Conservation (phyloP, 257 asterid genomes). For the Linaria vulgaris region DNA sequence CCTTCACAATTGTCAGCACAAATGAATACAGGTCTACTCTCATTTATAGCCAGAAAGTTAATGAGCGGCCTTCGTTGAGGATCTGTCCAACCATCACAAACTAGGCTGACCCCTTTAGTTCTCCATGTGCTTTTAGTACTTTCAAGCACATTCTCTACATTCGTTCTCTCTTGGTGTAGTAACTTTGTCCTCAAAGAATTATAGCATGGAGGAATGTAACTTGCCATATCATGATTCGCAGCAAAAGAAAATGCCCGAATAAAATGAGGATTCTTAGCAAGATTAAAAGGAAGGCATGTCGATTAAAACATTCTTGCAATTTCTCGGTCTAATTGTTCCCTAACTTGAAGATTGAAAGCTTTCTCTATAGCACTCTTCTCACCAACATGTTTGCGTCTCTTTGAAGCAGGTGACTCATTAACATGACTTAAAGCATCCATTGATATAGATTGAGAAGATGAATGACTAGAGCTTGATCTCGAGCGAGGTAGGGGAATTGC, state of each 20-base stretch:
- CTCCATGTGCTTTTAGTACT: too few species aligned
- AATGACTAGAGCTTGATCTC: not conserved
- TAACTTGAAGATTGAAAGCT: not conserved
- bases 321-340: conserved; percentile 19
- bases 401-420: not conserved
- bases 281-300: conserved; percentile 19
- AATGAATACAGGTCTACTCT: too few species aligned
- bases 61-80: too few species aligned
- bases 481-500: not conserved
- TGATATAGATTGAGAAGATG: not conserved
- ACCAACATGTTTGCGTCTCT: not conserved
- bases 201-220: conserved; percentile 20
- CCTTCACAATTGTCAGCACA: not conserved
- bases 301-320: conserved; percentile 24
- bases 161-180: not conserved
- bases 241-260: not conserved
- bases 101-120: too few species aligned
- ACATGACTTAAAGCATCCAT: not conserved
- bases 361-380: not conserved
- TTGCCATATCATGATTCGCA: not conserved
- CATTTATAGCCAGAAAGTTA: too few species aligned
- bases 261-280: conserved; percentile 20
- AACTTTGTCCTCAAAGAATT: conserved; percentile 16
- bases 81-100: too few species aligned
- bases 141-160: not conserved